Percentiles rank a stretch among this genome's conserved stretches.
phyloP scores from a whole-genome alignment of 352 stramenopile genomes.

The Pythium aquatile region DNA sequence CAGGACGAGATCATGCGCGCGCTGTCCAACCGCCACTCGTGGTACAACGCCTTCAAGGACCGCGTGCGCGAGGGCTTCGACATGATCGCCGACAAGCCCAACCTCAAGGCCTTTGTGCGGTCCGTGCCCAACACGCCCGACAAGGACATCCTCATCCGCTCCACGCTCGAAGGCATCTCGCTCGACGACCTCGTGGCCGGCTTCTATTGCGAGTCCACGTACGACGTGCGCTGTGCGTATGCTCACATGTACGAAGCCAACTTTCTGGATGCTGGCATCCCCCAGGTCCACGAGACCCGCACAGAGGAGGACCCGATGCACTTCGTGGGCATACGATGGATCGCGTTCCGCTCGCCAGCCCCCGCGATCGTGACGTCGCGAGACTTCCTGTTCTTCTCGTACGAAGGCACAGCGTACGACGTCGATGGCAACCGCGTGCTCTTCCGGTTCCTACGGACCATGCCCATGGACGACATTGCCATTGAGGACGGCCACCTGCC shows the following conservation, averaged over 20 bases:
- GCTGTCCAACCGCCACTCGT: constrained; percentile 34
- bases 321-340: constrained; percentile 47
- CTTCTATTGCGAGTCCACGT: constrained; percentile 35
- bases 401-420: constrained; percentile 35
- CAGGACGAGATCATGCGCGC: constrained; percentile 35
- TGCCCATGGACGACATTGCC: constrained; percentile 35
- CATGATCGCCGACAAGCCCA: constrained; percentile 27
- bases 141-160: constrained; percentile 36
- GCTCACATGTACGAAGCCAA: constrained; percentile 39
- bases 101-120: constrained; percentile 30
- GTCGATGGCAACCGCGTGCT: constrained; percentile 33
- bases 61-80: constrained; percentile 29
- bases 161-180: constrained; percentile 28
- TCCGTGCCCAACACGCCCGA: constrained; percentile 25
- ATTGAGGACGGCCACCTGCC: constrained; percentile 18
- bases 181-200: constrained; percentile 36
- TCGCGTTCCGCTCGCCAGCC: constrained; percentile 35
- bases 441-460: constrained; percentile 28
- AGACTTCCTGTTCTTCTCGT: constrained; percentile 41
- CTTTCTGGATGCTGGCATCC: constrained; percentile 42
- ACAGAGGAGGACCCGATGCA: constrained; percentile 39
- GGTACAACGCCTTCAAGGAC: constrained; percentile 39
- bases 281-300: constrained; percentile 30
- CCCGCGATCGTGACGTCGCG: constrained; percentile 31
- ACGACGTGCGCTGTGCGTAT: constrained; percentile 31